Evolutionary conservation across 345 rosid species (phyloP), one percentile per base, ranked within the genome.

Genomic region (Eucalyptus sp.): DNA sequence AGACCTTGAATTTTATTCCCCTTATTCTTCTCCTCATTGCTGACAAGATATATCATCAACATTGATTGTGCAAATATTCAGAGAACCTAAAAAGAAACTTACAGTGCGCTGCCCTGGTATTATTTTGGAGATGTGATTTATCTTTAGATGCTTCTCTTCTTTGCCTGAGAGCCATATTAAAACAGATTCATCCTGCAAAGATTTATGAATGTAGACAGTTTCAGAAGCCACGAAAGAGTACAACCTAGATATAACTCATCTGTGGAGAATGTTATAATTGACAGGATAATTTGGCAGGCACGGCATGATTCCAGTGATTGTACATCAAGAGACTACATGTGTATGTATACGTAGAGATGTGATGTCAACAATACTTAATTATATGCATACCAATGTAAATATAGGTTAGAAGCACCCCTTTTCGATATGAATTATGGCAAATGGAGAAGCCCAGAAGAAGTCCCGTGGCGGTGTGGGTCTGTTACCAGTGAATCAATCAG

Each of bases 101-200:
- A 96, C 98, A 66, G 97, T 96, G 88, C 98, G 95, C 88, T 96
- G 98, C 86, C 97, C 97, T 88, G 98, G 94, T 87, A 95, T 92
- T 84, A 96, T 95, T 93, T 93, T 94, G 87, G 97, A 90, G 84
- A 96, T 95, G 50, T 95, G 96, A 89, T 93, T 95, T 89, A 96
- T 94, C 87, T 90, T 94, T 86, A 96, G 96, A 92, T 89, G 91
- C 89, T 96, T 96, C 91, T 94, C 96, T 91, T 94, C 94, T 90
- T 94, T 95, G 80, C 98, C 97, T 31, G 98, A 95, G 89, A 94
- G 90, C 98, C 98, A 95, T 91, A 95, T 95, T 88, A 95, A 92
- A 91, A 93, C 90, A 88, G 96, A 94, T 89, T 95, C 98, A 90
- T 96, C 98, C 98, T 96, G 95, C 50, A 58, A 89, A 25, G 87